Evolutionary conservation across 371 early-diverging fungal species (phyloP).

Genomic region (Mucor circinelloides): DNA sequence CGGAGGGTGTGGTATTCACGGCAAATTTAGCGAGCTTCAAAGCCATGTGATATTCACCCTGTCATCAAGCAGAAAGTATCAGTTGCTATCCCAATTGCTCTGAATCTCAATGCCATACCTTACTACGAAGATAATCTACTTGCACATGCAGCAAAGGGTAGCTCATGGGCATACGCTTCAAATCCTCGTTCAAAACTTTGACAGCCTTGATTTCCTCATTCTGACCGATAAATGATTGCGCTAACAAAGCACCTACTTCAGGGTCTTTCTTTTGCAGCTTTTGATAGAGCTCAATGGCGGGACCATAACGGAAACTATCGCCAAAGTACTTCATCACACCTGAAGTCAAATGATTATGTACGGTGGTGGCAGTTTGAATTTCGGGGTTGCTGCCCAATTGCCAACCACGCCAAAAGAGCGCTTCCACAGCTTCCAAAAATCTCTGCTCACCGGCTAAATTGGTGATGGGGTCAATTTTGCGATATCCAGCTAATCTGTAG

Average conservation of each 20-base stretch:
- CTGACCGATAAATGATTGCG: constrained; percentile 72
- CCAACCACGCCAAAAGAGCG: constrained; percentile 90
- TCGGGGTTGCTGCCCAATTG: constrained; percentile 94
- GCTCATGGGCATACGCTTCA: constrained; percentile 79
- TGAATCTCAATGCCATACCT: constrained; percentile 48
- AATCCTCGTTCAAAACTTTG: constrained; percentile 77
- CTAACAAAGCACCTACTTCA: constrained; percentile 86
- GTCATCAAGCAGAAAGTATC: constrained; percentile 1
- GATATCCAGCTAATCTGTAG: constrained; percentile 72
- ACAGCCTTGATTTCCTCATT: constrained; percentile 93
- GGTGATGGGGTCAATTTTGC: constrained; percentile 83
- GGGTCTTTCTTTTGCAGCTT: constrained; percentile 81
- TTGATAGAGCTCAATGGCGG: constrained; percentile 82
- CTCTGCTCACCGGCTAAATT: constrained; percentile 70
- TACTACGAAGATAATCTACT: constrained; percentile 80
- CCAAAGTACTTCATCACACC: constrained; percentile 87
- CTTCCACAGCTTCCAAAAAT: constrained; percentile 83
- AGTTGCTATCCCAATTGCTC: neutral
- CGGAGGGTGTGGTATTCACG: constrained; percentile 92
- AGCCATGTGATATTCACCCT: constrained; percentile 76
- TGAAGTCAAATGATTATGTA: constrained; percentile 82
- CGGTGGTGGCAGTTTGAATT: constrained; percentile 87
- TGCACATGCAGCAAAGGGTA: constrained; percentile 85
- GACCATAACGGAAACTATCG: constrained; percentile 78
- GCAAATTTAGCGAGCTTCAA: constrained; percentile 87